Percentiles rank a stretch among this genome's conserved stretches.
phyloP scores from a whole-genome alignment of 2,329 filamentous ascomycete species.

The Dothideomycetidae sp. region DNA sequence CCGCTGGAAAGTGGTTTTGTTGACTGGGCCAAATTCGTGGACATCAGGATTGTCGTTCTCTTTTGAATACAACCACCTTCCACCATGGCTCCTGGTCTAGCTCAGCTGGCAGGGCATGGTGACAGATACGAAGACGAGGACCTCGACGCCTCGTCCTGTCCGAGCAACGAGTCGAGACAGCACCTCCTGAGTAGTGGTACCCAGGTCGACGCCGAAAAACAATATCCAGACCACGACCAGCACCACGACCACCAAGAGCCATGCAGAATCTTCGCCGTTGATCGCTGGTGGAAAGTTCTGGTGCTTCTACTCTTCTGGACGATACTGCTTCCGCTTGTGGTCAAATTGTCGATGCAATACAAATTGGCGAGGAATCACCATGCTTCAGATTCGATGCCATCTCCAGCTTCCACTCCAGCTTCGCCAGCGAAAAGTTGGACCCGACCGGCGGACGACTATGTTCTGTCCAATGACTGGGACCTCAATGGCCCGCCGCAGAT shows the following conservation, averaged over 20 bases:
- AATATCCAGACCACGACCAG: constrained; percentile 3
- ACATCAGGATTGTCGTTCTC: too few species aligned
- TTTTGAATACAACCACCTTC: too few species aligned
- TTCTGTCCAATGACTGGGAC: constrained; percentile 45
- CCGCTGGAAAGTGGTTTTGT: too few species aligned
- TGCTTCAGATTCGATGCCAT: too few species aligned
- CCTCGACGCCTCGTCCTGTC: not conserved
- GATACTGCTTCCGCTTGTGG: constrained; percentile 9
- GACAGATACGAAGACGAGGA: not conserved
- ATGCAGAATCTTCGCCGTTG: constrained; percentile 1
- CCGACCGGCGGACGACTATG: constrained; percentile 33
- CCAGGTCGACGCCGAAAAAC: not conserved
- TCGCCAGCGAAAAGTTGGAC: not conserved
- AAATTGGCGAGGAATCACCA: not conserved
- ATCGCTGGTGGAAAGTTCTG: constrained; percentile 12
- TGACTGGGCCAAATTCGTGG: too few species aligned
- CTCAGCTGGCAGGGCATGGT: not conserved
- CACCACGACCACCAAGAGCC: constrained; percentile 6
- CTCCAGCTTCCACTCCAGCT: too few species aligned
- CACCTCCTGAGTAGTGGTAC: constrained; percentile 1
- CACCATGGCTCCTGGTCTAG: too few species aligned
- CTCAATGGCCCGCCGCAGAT: constrained; percentile 34
- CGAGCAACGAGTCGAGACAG: constrained; percentile 5
- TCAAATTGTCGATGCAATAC: constrained; percentile 8
- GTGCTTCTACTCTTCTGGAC: constrained; percentile 9